A percentile compares a stretch with the other conserved stretches of the same genome.
phyloP scores from a whole-genome alignment of 805 yeast species.

The Yamadazyma paraphyllophila region DNA sequence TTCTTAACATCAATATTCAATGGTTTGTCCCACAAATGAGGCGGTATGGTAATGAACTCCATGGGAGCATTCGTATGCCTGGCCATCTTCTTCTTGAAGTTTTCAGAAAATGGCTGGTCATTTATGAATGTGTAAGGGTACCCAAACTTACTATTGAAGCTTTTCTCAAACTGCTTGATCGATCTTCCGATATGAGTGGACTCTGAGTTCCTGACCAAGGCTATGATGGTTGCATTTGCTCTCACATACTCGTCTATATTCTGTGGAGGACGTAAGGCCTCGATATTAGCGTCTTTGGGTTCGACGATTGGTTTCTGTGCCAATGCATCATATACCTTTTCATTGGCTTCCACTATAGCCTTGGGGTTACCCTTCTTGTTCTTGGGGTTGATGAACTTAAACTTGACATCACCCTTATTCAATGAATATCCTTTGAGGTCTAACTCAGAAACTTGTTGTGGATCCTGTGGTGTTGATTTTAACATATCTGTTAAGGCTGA shows the following conservation, averaged over 20 bases:
- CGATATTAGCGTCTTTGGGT: slow-evolving; percentile 44
- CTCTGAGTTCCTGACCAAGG: slow-evolving; percentile 72
- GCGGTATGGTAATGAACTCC: slow-evolving; percentile 41
- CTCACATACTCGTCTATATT: slow-evolving; percentile 25
- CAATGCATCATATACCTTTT: slow-evolving; percentile 34
- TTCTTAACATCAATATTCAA: slow-evolving; percentile 46
- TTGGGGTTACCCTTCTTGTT: slow-evolving; percentile 27
- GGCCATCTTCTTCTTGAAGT: slow-evolving; percentile 48
- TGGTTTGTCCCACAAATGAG: slow-evolving; percentile 60
- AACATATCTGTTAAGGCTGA: too few species aligned
- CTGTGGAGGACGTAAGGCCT: slow-evolving; percentile 26
- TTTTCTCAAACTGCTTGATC: slow-evolving; percentile 57
- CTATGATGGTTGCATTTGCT: slow-evolving; percentile 76
- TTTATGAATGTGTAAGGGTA: slow-evolving; percentile 83
- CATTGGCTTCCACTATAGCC: slow-evolving; percentile 37
- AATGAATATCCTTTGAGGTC: slow-evolving; percentile 5
- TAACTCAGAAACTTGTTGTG: neutral
- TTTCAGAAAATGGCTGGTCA: slow-evolving; percentile 61
- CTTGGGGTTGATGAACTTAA: slow-evolving; percentile 30
- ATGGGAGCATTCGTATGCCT: slow-evolving; percentile 30
- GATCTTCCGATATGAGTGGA: slow-evolving; percentile 46
- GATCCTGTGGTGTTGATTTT: too few species aligned
- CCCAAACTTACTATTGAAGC: slow-evolving; percentile 65
- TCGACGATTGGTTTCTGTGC: slow-evolving; percentile 39
- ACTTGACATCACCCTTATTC: slow-evolving; percentile 29